Evolutionary conservation across 768 basidiomycete species (phyloP), one percentile per base, ranked within the genome.

Genomic region (Polyporus arcularius): DNA sequence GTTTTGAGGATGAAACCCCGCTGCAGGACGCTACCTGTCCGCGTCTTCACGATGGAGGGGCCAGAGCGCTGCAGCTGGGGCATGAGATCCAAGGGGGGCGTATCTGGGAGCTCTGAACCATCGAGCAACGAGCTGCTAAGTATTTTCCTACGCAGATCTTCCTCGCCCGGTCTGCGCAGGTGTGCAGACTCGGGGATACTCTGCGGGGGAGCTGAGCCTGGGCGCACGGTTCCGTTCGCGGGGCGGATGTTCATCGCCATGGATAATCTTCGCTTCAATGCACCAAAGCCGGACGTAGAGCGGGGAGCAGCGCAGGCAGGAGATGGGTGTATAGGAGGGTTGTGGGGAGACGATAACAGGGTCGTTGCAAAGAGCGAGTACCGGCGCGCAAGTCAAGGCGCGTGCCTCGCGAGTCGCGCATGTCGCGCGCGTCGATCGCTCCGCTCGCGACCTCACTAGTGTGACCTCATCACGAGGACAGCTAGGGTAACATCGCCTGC

Each of bases 1-100:
- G 94, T 96, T 79, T 98, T 99, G 67, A 99, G 76, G 57, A 99
- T 96, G 72, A 95, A 93, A 0, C 94, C 92, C 63, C 94, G 77
- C 4, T 90, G 87, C 6, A 96, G 78, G 38, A 96, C 94, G 66
- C 89, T 92, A 16, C 94, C 94, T 0, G 81, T 79, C 59, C 94
- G 81, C 6, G 90, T 87, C 76, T 94, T 93, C 57, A 95, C 93
- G 38, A 95, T 81, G 1, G 87, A 86, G 1, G 86, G 78, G 52
- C 83, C 88, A 32, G 88, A 87, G 21, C 84, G 84, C 61, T 86
- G 81, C 7, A 92, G 78, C 62, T 79, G 80, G 51, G 76, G 76
- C 73, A 87, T 85, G 30, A 89, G 75, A 72, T 92, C 89, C 38
- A 88, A 71, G 11, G 83, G 77, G 54, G 62, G 57, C 9, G 46